These are phyloP conservation scores for Zygotorulaspora sp. DNA, from an alignment of 805 yeast species.

Conservation along the genomic window DNA sequence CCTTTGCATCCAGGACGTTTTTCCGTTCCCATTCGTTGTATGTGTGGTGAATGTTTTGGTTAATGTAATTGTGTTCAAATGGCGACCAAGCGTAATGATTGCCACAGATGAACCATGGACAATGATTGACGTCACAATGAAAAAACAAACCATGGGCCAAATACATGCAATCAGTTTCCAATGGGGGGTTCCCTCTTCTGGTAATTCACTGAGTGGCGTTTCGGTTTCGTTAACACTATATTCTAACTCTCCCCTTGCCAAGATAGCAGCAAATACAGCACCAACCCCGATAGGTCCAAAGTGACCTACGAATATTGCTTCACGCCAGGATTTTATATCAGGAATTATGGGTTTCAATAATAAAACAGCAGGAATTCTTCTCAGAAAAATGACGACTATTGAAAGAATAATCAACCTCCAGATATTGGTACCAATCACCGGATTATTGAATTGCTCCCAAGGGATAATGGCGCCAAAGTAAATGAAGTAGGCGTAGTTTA, in stretches of 20 bases:
- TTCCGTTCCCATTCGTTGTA: slow-evolving; percentile 51
- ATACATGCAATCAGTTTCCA: slow-evolving; percentile 57
- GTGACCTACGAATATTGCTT: slow-evolving; percentile 90
- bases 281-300: slow-evolving; percentile 97
- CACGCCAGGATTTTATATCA: slow-evolving; percentile 87
- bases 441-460: slow-evolving; percentile 71
- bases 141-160: slow-evolving; percentile 82
- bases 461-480: slow-evolving; percentile 90
- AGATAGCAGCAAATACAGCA: slow-evolving; percentile 77
- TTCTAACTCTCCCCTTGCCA: slow-evolving; percentile 72
- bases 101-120: slow-evolving; percentile 93
- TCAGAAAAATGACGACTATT: slow-evolving; percentile 62
- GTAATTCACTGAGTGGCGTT: slow-evolving; percentile 52
- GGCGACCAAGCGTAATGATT: slow-evolving; percentile 67
- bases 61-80: slow-evolving; percentile 85
- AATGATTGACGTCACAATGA: slow-evolving; percentile 74
- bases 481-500: slow-evolving; percentile 82
- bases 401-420: slow-evolving; percentile 81
- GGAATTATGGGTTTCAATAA: slow-evolving; percentile 75
- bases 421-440: slow-evolving; percentile 56
- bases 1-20: slow-evolving; percentile 76
- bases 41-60: slow-evolving; percentile 83
- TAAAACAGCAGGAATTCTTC: slow-evolving; percentile 80
- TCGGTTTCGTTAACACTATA: slow-evolving; percentile 44
- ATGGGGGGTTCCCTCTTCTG: slow-evolving; percentile 45